phyloP scores from a whole-genome alignment of 2,329 filamentous ascomycete genomes.

The Stagonosporopsis tanaceti region DNA sequence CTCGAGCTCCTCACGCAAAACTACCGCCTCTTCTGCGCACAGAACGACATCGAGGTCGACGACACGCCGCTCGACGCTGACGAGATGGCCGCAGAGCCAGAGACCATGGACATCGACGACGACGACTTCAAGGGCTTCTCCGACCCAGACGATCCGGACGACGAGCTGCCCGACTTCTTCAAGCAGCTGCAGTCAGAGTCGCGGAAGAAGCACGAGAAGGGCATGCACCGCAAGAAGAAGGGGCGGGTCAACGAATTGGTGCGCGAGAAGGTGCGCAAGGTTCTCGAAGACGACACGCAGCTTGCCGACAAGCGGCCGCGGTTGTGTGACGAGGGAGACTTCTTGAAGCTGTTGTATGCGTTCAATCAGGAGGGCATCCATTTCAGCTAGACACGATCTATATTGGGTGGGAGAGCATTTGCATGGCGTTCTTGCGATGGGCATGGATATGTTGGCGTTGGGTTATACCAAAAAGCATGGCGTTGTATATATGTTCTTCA shows the following conservation, averaged over 20 bases:
- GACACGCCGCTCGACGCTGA: conserved; percentile 56
- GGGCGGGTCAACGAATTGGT: conserved; percentile 83
- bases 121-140: conserved; percentile 59
- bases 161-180: conserved; percentile 86
- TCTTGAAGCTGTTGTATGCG: conserved; percentile 79
- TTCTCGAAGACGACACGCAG: conserved; percentile 80
- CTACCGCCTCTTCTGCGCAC: conserved; percentile 88
- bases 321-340: conserved; percentile 92
- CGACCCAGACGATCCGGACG: conserved; percentile 66
- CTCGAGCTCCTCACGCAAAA: conserved; percentile 85
- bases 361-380: conserved; percentile 95
- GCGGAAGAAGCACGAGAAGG: conserved; percentile 38
- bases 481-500: conserved; percentile 9
- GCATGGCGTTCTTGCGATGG: conserved; percentile 25
- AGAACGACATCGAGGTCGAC: conserved; percentile 81
- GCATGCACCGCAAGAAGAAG: conserved; percentile 59
- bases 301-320: conserved; percentile 82
- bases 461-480: conserved; percentile 36
- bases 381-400: conserved; percentile 66
- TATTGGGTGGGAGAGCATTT: conserved; percentile 18
- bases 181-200: conserved; percentile 65
- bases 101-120: conserved; percentile 58
- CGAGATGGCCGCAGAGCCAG: conserved; percentile 50
- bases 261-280: conserved; percentile 84
- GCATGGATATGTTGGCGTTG: conserved; percentile 24